Evolutionary conservation across 2,329 filamentous ascomycete genomes (phyloP).

Genomic region (Aspergillus uvarum): DNA sequence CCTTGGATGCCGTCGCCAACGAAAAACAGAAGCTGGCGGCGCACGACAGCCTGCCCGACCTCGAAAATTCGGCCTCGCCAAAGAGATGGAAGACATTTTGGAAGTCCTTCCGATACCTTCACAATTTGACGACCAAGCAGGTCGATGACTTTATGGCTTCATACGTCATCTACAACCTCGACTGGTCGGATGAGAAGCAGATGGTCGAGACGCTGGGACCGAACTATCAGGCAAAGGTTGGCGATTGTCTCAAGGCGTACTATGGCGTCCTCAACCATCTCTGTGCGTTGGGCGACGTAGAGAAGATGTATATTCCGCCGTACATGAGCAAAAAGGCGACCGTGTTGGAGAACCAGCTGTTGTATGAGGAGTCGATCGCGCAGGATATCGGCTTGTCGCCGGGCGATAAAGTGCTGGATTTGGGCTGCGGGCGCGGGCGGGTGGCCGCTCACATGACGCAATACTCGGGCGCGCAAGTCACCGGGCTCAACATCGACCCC

Average conservation of each 20-base stretch:
- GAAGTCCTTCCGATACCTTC: slow-evolving; percentile 52
- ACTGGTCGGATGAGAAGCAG: slow-evolving; percentile 53
- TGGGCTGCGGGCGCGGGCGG: slow-evolving; percentile 55
- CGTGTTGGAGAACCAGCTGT: slow-evolving; percentile 54
- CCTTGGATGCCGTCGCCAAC: slow-evolving; percentile 24
- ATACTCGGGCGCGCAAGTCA: slow-evolving; percentile 49
- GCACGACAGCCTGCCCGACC: slow-evolving; percentile 19
- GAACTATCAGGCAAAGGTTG: slow-evolving; percentile 52
- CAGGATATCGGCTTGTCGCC: slow-evolving; percentile 47
- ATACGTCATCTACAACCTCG: slow-evolving; percentile 57
- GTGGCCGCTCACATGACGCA: slow-evolving; percentile 56
- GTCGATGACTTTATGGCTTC: slow-evolving; percentile 59
- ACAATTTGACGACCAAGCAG: slow-evolving; percentile 50
- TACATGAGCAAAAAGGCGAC: slow-evolving; percentile 53
- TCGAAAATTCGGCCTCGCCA: slow-evolving; percentile 49
- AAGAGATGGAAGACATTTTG: slow-evolving; percentile 54
- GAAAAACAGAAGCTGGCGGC: slow-evolving; percentile 26
- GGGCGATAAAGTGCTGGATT: slow-evolving; percentile 52
- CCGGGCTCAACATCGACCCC: slow-evolving; percentile 56
- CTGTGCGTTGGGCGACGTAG: slow-evolving; percentile 56
- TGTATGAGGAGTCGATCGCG: slow-evolving; percentile 54
- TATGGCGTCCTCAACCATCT: slow-evolving; percentile 57
- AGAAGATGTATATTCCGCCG: slow-evolving; percentile 60
- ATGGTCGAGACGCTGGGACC: slow-evolving; percentile 52
- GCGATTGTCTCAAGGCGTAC: slow-evolving; percentile 53